phyloP scores from a whole-genome alignment of 2,329 filamentous ascomycete genomes.

The Helminthosporium solani region DNA sequence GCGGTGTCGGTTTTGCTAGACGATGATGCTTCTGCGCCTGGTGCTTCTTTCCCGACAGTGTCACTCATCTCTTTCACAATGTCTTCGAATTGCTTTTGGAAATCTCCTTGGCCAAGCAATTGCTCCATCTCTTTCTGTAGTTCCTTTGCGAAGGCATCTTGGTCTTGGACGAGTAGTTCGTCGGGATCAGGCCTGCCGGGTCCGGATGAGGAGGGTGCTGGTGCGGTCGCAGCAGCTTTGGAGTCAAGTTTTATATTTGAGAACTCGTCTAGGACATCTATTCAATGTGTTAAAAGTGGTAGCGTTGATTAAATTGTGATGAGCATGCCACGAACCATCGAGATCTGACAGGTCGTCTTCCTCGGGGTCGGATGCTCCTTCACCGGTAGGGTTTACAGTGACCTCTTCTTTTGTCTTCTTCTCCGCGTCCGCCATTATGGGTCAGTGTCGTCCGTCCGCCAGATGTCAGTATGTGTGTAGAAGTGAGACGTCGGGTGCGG shows the following conservation, averaged over 20 bases:
- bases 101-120: conserved; percentile 70
- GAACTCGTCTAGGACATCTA: conserved; percentile 94
- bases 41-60: conserved; percentile 37
- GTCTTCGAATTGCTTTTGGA: conserved; percentile 75
- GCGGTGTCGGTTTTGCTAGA: conserved; percentile 8
- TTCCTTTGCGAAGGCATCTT: conserved; percentile 79
- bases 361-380: conserved; percentile 75
- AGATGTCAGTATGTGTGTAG: not conserved
- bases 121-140: conserved; percentile 89
- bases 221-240: conserved; percentile 34
- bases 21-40: conserved; percentile 28
- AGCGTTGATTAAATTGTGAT: not conserved
- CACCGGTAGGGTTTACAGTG: conserved; percentile 14
- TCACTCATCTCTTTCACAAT: conserved; percentile 70
- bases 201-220: conserved; percentile 42
- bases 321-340: conserved; percentile 62
- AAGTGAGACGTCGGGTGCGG: too few species aligned
- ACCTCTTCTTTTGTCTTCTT: conserved; percentile 13
- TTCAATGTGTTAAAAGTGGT: conserved; percentile 8
- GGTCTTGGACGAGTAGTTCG: conserved; percentile 31
- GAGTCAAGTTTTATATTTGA: conserved; percentile 61
- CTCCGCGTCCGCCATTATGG: conserved; percentile 26
- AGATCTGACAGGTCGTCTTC: conserved; percentile 91
- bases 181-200: conserved; percentile 42
- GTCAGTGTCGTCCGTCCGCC: too few species aligned